phyloP scores from a whole-genome alignment of 768 basidiomycete species.

The Boletellus sp. region DNA sequence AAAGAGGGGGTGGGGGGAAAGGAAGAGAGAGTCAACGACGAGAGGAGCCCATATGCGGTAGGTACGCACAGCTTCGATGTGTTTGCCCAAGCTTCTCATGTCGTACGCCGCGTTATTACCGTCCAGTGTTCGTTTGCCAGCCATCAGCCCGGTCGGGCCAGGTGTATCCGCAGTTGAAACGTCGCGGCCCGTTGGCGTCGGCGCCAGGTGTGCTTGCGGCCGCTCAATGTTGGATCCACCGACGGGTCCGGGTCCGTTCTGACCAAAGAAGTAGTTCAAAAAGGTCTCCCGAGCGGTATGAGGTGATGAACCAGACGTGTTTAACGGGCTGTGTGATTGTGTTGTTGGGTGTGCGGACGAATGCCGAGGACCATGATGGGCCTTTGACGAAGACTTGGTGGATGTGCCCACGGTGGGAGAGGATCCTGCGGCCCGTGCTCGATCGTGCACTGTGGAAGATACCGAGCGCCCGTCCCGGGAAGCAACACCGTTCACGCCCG shows the following conservation, averaged over 20 bases:
- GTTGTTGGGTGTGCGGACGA: conserved; percentile 25
- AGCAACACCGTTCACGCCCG: conserved; percentile 50
- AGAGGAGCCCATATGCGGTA: background rate
- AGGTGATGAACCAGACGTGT: conserved; percentile 37
- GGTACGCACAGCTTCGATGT: conserved; percentile 88
- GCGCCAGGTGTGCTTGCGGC: conserved; percentile 20
- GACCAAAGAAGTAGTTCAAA: conserved; percentile 97
- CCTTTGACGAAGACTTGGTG: conserved; percentile 27
- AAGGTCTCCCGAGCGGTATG: conserved; percentile 83
- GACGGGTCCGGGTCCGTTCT: conserved; percentile 76
- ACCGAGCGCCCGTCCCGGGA: conserved; percentile 64
- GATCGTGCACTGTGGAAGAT: conserved; percentile 75
- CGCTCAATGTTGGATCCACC: conserved; percentile 52
- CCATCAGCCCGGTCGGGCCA: conserved; percentile 60
- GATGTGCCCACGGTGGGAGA: conserved; percentile 25
- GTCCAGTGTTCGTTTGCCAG: conserved; percentile 63
- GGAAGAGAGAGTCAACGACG: no score
- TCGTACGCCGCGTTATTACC: conserved; percentile 86
- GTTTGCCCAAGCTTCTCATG: conserved; percentile 97
- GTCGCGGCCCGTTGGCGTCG: conserved; percentile 60
- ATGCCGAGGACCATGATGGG: conserved; percentile 33
- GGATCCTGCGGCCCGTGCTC: conserved; percentile 48
- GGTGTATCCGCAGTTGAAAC: conserved; percentile 51
- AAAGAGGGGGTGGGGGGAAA: background rate
- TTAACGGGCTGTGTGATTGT: conserved; percentile 35